Conservation (phyloP, 805 yeast species). For the Candida ovalis region DNA sequence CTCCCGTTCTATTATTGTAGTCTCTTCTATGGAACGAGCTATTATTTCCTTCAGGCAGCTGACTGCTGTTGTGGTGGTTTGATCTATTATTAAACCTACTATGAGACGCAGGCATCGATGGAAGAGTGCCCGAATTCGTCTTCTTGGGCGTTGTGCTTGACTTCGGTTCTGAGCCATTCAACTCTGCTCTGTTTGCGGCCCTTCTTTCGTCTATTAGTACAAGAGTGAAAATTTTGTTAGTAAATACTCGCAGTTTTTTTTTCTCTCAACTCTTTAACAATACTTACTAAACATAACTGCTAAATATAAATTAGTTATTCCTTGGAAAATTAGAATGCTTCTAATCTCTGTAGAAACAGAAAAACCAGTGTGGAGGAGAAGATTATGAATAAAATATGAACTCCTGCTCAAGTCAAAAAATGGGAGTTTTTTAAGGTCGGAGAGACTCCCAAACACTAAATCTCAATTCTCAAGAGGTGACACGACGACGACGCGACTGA, state of each 20-base stretch:
- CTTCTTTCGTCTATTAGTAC: constrained; percentile 19
- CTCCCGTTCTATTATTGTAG: background rate
- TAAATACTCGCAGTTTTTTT: background rate
- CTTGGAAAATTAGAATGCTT: background rate
- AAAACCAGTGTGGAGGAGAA: too few relatives aligned
- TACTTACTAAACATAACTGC: constrained; percentile 1
- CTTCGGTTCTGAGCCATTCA: constrained; percentile 1
- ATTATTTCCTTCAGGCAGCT: background rate
- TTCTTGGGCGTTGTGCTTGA: background rate
- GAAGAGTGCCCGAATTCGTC: background rate
- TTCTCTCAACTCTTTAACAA: background rate
- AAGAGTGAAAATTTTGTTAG: constrained; percentile 5
- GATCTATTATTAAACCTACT: background rate
- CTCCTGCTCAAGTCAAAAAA: too few relatives aligned
- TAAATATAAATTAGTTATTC: background rate
- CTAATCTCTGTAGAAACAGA: too few relatives aligned
- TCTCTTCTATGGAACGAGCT: background rate
- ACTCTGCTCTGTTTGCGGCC: constrained; percentile 20
- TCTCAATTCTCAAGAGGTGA: too few relatives aligned
- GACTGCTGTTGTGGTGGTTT: background rate
- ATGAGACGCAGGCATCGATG: background rate
- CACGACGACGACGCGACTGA: too few relatives aligned
- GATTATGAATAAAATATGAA: too few relatives aligned
- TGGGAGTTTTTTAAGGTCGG: too few relatives aligned
- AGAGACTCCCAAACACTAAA: too few relatives aligned